Evolutionary conservation across 2,329 filamentous ascomycete genomes (phyloP).

Genomic region (Helicocarpus griseus): DNA sequence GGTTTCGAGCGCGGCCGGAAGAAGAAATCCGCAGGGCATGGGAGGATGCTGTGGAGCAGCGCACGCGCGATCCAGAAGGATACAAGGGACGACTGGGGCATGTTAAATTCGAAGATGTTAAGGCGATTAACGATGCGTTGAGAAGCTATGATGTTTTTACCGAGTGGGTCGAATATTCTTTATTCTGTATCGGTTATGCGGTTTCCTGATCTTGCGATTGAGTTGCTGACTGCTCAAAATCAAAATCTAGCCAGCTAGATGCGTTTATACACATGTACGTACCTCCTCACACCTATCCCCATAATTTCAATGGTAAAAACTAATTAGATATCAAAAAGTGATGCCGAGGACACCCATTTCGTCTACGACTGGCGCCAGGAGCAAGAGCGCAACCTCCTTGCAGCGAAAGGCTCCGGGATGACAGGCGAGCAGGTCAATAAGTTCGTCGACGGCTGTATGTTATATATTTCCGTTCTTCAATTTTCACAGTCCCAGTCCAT

Average conservation of each 20-base stretch:
- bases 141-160: slow-evolving; percentile 51
- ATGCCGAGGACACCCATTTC: slow-evolving; percentile 62
- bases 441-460: slow-evolving; percentile 60
- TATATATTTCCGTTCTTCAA: not conserved
- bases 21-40: slow-evolving; percentile 47
- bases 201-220: too few relatives aligned
- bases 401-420: slow-evolving; percentile 65
- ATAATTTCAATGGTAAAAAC: not conserved
- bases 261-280: slow-evolving; percentile 55
- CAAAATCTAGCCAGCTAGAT: slow-evolving; percentile 40
- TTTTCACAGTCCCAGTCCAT: not conserved
- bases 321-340: slow-evolving; percentile 27
- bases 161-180: slow-evolving; percentile 28
- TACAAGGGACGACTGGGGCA: slow-evolving; percentile 45
- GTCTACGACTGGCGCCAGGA: slow-evolving; percentile 79
- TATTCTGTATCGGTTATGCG: too few relatives aligned
- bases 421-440: slow-evolving; percentile 64
- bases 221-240: not conserved
- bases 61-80: slow-evolving; percentile 33
- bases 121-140: slow-evolving; percentile 51
- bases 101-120: slow-evolving; percentile 46
- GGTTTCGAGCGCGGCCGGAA: slow-evolving; percentile 59
- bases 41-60: slow-evolving; percentile 34
- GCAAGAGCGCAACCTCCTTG: slow-evolving; percentile 64
- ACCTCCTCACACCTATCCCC: not conserved